phyloP scores from a whole-genome alignment of 1,284 basidiomycete genomes.

The Singerocomus inundabilis region DNA sequence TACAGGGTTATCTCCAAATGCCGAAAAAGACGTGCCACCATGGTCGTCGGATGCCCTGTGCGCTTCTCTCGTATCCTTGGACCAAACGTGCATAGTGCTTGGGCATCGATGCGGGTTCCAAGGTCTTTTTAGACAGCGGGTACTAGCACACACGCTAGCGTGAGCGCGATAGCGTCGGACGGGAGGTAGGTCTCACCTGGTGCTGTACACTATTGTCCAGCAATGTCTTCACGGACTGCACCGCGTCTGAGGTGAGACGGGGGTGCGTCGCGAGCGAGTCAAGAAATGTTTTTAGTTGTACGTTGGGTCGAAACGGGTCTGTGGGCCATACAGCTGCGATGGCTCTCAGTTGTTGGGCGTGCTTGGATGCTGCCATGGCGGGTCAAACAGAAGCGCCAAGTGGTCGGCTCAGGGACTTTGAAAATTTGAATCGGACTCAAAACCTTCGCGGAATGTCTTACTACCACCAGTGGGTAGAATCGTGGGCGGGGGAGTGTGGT shows the following conservation, averaged over 20 bases:
- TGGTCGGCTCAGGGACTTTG: constrained; percentile 12
- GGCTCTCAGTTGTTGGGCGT: constrained; percentile 48
- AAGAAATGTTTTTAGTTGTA: constrained; percentile 67
- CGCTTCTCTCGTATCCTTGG: constrained; percentile 70
- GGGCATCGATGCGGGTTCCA: constrained; percentile 67
- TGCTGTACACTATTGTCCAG: constrained; percentile 52
- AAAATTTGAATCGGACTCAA: constrained; percentile 16
- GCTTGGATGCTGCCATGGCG: constrained; percentile 37
- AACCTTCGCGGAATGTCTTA: constrained; percentile 31
- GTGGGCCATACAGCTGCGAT: constrained; percentile 59
- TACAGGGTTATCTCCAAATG: constrained; percentile 53
- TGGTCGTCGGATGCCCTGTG: constrained; percentile 67
- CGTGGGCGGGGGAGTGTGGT: too few species aligned
- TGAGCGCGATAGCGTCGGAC: too few species aligned
- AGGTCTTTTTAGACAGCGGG: constrained; percentile 56
- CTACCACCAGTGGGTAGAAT: too few species aligned
- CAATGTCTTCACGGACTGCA: constrained; percentile 54
- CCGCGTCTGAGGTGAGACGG: constrained; percentile 56
- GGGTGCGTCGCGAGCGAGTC: constrained; percentile 65
- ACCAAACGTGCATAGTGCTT: constrained; percentile 67
- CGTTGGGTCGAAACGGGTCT: constrained; percentile 71
- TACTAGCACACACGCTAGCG: constrained; percentile 54
- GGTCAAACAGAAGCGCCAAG: background rate
- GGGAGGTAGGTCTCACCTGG: constrained; percentile 42
- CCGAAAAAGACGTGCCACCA: constrained; percentile 81